These are phyloP conservation scores for Acacia crassicarpa DNA, from an alignment of 306 rosid species.

Conservation along the genomic window DNA sequence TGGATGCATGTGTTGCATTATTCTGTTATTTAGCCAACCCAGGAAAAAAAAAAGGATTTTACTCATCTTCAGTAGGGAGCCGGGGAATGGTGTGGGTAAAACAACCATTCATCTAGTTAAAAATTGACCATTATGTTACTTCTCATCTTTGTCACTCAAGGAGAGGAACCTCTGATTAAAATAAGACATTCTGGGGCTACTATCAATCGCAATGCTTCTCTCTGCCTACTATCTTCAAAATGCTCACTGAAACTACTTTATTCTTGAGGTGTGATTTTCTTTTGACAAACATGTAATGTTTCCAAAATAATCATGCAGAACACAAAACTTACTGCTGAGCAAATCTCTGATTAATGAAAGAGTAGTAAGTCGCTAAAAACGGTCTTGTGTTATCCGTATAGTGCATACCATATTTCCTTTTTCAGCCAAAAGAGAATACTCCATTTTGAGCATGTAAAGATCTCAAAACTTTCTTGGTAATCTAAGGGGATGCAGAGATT, in stretches of 20 bases:
- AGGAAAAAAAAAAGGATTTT: not conserved
- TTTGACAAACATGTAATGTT: conserved; percentile 3
- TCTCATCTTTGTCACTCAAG: conserved; percentile 17
- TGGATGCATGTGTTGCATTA: not conserved
- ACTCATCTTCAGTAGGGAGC: not conserved
- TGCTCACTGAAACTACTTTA: conserved; percentile 15
- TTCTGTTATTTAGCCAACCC: not conserved
- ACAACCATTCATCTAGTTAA: not conserved
- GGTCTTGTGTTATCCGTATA: conserved; percentile 4
- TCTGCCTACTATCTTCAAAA: conserved; percentile 6
- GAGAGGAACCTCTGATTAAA: not conserved
- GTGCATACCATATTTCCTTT: conserved; percentile 6
- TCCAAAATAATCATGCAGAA: conserved; percentile 4
- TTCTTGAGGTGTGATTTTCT: conserved; percentile 20
- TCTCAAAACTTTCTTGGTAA: conserved; percentile 23
- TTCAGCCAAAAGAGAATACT: not conserved
- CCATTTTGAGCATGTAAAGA: conserved; percentile 26
- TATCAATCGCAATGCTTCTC: not conserved
- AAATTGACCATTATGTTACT: conserved; percentile 28
- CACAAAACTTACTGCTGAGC: conserved; percentile 5
- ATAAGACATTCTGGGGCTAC: conserved; percentile 15
- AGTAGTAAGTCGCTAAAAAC: not conserved
- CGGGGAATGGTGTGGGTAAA: conserved; percentile 1
- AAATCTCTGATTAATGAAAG: conserved; percentile 12
- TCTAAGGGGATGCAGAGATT: not conserved